These are phyloP conservation scores for Boletus bicolor DNA, from an alignment of 768 basidiomycete species.

Conservation along the genomic window DNA sequence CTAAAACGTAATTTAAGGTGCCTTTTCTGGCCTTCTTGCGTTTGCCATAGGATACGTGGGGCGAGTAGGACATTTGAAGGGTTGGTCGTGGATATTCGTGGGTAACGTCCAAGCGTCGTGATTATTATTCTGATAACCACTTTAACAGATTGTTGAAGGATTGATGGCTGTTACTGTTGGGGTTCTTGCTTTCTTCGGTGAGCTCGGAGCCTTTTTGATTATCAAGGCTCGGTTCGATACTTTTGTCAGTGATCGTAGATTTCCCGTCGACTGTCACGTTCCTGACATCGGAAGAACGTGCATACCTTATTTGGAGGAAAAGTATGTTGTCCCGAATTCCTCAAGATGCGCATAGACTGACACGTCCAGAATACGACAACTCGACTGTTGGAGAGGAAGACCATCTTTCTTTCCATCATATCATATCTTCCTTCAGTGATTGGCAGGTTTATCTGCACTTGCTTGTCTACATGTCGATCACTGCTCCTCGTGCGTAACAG, in stretches of 20 bases:
- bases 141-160: slow-evolving; percentile 35
- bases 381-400: slow-evolving; percentile 42
- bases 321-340: slow-evolving; percentile 5
- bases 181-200: slow-evolving; percentile 49
- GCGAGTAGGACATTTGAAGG: slow-evolving; percentile 42
- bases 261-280: slow-evolving; percentile 28
- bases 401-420: slow-evolving; percentile 49
- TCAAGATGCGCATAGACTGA: slow-evolving; percentile 46
- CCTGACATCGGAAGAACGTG: slow-evolving; percentile 14
- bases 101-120: slow-evolving; percentile 8
- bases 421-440: slow-evolving; percentile 52
- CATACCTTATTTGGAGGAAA: slow-evolving; percentile 17
- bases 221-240: neutral
- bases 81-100: slow-evolving; percentile 72
- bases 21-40: slow-evolving; percentile 59
- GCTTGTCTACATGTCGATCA: slow-evolving; percentile 43
- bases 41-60: slow-evolving; percentile 54
- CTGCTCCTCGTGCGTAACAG: slow-evolving; percentile 51
- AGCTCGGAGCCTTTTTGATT: slow-evolving; percentile 1
- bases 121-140: neutral
- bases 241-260: slow-evolving; percentile 53
- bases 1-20: slow-evolving; percentile 27
- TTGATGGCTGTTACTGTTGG: slow-evolving; percentile 57
- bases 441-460: slow-evolving; percentile 50
- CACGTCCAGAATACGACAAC: slow-evolving; percentile 41